A percentile compares a stretch with the other conserved stretches of the same genome.
These are phyloP conservation scores for Ophiocordyceps sinensis DNA, from an alignment of 2,329 filamentous ascomycete species.

Conservation along the genomic window DNA sequence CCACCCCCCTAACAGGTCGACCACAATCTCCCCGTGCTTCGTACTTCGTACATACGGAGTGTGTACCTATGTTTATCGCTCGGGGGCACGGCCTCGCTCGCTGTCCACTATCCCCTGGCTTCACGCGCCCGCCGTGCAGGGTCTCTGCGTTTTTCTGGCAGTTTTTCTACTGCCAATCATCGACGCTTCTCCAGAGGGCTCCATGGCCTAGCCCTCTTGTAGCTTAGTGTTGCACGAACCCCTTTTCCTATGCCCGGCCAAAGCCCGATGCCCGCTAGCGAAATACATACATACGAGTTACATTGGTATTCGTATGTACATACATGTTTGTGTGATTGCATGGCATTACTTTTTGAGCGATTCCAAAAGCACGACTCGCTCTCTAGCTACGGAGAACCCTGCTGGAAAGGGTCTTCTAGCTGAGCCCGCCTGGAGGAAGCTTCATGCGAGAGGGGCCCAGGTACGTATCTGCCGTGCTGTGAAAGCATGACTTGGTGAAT, in stretches of 20 bases:
- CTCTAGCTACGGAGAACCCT: no score
- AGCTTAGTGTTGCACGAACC: conserved; percentile 15
- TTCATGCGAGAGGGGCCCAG: no score
- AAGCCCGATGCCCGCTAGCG: conserved; percentile 6
- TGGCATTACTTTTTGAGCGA: not conserved
- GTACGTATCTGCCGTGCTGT: no score
- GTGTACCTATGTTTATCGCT: no score
- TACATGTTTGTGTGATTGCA: not conserved
- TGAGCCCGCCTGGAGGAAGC: no score
- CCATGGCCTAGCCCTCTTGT: conserved; percentile 8
- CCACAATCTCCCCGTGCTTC: no score
- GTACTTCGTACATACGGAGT: no score
- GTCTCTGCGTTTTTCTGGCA: not conserved
- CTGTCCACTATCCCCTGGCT: not conserved
- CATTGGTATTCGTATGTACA: no score
- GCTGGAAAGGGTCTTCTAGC: no score
- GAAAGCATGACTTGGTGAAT: no score
- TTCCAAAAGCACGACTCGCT: not conserved
- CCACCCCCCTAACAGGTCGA: no score
- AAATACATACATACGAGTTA: no score
- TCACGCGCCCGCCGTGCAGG: not conserved
- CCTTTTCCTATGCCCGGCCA: conserved; percentile 15
- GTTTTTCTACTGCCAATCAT: conserved; percentile 9
- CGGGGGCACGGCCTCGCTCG: not conserved
- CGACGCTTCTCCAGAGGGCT: conserved; percentile 10